Evolutionary conservation across 805 yeast species (phyloP), one percentile per base, ranked within the genome.

Genomic region (Metschnikowia amazonensis): DNA sequence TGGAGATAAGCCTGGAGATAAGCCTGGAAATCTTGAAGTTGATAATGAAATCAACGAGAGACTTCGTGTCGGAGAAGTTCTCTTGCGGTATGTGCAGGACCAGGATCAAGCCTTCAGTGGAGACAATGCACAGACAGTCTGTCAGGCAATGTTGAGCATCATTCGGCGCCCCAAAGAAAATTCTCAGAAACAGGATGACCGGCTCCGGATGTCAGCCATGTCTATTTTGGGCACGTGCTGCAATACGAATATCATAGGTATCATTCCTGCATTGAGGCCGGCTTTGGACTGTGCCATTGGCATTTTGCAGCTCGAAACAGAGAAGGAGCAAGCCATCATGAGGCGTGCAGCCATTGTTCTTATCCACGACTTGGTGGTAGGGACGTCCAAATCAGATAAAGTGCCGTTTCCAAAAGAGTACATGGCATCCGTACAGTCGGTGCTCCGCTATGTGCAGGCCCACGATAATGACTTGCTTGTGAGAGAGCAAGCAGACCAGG

Each of bases 161-260:
- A 67, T 80, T 2, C 51, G 69, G 35, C 53, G 67, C 27, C 48
- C 58, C 1, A 35, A 39, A 1, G 49, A 49, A 4, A 59, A 50
- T 1, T 51, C 62, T n/a, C 53, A 62, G 3, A 59, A 63, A 17
- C 65, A 46, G 3, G 96, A 89, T 51, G 69, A 74, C 47, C 74
- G 82, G 32, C 51, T 89, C 32, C 71, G 97, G 53, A 82, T 89
- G 85, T 90, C 97, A 1, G 79, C 96, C 0, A 76, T 90, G 80
- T 86, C 97, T 0, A 63, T 94, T 11, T 61, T 92, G n/a, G 96
- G 97, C 24, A 67, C 77, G 5, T 69, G 85, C 30, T 77, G 89
- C 56, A 77, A 78, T 50, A 67, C 67, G 1, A 80, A 81, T 48
- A 82, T 89, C 0, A 43, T 65, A 5, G 86, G 84, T 0, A 55